These are phyloP conservation scores for Triangularia setosa DNA, from an alignment of 2,329 filamentous ascomycete species.

Conservation along the genomic window DNA sequence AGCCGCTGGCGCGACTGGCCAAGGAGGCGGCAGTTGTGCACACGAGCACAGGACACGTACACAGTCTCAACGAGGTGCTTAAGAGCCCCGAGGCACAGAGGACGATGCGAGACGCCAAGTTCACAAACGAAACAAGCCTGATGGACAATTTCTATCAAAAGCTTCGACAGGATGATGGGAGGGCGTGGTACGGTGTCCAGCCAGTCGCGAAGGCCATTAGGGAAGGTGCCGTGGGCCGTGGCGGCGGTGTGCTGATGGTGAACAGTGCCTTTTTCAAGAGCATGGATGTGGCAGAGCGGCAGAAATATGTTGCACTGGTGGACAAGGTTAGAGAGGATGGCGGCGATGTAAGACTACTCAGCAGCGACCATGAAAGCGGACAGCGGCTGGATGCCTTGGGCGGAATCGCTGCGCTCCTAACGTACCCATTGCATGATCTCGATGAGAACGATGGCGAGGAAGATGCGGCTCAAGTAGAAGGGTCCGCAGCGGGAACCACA, in stretches of 20 bases:
- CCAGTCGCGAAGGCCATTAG: constrained; percentile 80
- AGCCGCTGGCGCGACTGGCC: constrained; percentile 59
- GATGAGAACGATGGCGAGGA: constrained; percentile 63
- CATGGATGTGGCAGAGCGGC: constrained; percentile 70
- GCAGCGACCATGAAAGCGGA: constrained; percentile 91
- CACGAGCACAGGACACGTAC: constrained; percentile 78
- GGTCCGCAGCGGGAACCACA: constrained; percentile 14
- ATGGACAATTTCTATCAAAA: constrained; percentile 82
- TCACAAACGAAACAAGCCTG: constrained; percentile 73
- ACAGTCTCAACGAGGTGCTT: constrained; percentile 83
- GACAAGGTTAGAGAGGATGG: constrained; percentile 84
- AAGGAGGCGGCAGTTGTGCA: constrained; percentile 72
- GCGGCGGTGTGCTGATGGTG: constrained; percentile 80
- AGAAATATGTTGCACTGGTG: constrained; percentile 78
- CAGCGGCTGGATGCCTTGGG: constrained; percentile 78
- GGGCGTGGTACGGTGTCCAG: constrained; percentile 82
- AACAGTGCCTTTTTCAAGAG: constrained; percentile 85
- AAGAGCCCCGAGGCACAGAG: constrained; percentile 73
- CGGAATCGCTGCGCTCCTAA: constrained; percentile 84
- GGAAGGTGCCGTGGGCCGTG: constrained; percentile 82
- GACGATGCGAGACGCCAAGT: constrained; percentile 82
- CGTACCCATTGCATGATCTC: constrained; percentile 79
- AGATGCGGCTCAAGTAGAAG: constrained; percentile 15
- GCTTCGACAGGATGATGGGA: constrained; percentile 77
- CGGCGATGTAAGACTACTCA: constrained; percentile 83